Base-by-base conservation (phyloP, 2,329 filamentous ascomycete genomes). In the Thermoascus crustaceus region DNA sequence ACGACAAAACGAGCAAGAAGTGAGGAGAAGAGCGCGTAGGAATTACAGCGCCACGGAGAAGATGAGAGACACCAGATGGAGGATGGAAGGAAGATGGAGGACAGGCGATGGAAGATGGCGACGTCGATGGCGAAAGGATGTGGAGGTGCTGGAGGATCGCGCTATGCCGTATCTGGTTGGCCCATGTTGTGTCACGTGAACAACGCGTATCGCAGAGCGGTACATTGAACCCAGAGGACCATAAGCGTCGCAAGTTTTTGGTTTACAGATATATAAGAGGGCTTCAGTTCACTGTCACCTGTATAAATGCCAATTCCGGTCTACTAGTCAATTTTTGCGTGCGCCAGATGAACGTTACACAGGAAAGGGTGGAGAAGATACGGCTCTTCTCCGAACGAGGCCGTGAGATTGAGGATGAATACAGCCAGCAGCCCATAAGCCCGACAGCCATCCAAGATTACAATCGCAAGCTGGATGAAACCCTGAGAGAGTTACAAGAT, bases 401-500 rank as follows among this genome's bases (percentile, higher is more conserved):
- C 30, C 49, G 48, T 32, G 51, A 53, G 25, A 49, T 53, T 14
- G 59, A 64, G 41, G 45, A 49, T n/a, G 49, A 58, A 35, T 53
- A 55, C 30, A 43, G 42, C 9, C 37, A 49, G 20, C 48, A 58
- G 14, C 50, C 47, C 32, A 42, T 55, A 7, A 54, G 45, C 30
- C 35, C 47, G 18, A 47, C 52, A 11, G 46, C 49, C 32, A 40
- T 60, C 20, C 53, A 57, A 35, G 46, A 47, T 10, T 63, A 64
- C 43, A 53, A 57, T 14, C 49, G 44, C 26, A 55, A 49, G 18
- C 64, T 89, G 29, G 75, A 85, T 38, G 71, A 74, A 35, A 85
- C 83, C 2, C 52, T 88, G 29, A 72, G 69, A 42, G 78, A 82
- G 52, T 72, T 89, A 1, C 76, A 82, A 53, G 59, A 61, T 36